These are phyloP conservation scores for Pseudotulostoma volvatum DNA, from an alignment of 495 filamentous ascomycete genomes.

Conservation along the genomic window DNA sequence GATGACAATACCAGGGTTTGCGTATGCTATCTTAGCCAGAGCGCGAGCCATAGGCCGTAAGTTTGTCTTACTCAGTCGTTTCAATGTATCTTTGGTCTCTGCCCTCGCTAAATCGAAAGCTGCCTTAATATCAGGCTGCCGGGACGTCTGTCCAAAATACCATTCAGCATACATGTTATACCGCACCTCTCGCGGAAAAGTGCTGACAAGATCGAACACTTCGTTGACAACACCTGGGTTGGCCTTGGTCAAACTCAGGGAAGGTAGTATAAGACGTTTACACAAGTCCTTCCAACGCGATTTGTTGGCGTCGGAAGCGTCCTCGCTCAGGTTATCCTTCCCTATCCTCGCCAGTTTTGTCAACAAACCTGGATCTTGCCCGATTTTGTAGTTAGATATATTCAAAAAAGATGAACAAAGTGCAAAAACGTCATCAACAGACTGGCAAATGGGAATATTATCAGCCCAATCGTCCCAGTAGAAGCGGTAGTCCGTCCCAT, in stretches of 20 bases:
- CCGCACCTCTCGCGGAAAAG: conserved; percentile 56
- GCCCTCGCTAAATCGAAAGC: conserved; percentile 60
- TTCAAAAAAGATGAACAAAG: conserved; percentile 77
- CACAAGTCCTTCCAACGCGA: conserved; percentile 66
- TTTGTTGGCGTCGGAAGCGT: conserved; percentile 50
- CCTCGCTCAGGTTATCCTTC: conserved; percentile 49
- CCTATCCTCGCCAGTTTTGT: conserved; percentile 72
- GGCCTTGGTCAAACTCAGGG: conserved; percentile 62
- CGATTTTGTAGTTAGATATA: conserved; percentile 71
- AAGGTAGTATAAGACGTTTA: conserved; percentile 66
- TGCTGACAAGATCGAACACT: conserved; percentile 63
- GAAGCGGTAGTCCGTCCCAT: conserved; percentile 65
- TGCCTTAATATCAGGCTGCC: conserved; percentile 57
- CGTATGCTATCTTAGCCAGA: conserved; percentile 73
- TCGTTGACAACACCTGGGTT: conserved; percentile 76
- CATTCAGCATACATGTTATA: conserved; percentile 91
- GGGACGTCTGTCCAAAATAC: conserved; percentile 61
- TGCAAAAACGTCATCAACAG: conserved; percentile 73
- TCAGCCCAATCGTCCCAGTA: conserved; percentile 98
- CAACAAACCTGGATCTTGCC: conserved; percentile 62
- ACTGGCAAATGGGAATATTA: conserved; percentile 79
- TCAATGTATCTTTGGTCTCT: conserved; percentile 68
- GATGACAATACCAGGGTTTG: conserved; percentile 84
- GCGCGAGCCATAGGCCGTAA: conserved; percentile 67
- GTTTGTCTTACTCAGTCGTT: conserved; percentile 72